These are phyloP conservation scores for Lachnellula occidentalis DNA, from an alignment of 2,329 filamentous ascomycete species.

Conservation along the genomic window DNA sequence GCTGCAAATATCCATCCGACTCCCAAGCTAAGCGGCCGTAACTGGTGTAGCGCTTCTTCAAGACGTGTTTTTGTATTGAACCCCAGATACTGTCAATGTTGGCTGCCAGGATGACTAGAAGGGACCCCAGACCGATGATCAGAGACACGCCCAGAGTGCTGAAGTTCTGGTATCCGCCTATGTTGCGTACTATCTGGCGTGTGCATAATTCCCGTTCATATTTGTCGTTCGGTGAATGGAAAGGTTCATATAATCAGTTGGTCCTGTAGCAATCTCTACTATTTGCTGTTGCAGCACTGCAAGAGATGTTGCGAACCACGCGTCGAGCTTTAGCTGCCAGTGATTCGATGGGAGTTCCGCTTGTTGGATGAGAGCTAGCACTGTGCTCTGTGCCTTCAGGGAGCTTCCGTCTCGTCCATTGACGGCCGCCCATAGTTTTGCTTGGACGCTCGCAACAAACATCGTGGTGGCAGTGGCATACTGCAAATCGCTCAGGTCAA, in stretches of 20 bases:
- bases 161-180: constrained; percentile 16
- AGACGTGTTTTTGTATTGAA: constrained; percentile 1
- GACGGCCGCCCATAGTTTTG: constrained; percentile 2
- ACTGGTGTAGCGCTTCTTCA: not conserved
- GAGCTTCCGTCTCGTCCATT: constrained; percentile 11
- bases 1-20: constrained; percentile 17
- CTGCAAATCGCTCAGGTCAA: constrained; percentile 7
- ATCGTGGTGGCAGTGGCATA: constrained; percentile 2
- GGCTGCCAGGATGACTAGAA: constrained; percentile 8
- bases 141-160: constrained; percentile 10
- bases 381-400: constrained; percentile 13
- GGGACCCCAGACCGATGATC: constrained; percentile 5
- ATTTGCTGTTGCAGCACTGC: constrained; percentile 27
- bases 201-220: constrained; percentile 5
- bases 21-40: constrained; percentile 10
- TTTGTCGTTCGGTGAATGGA: not conserved
- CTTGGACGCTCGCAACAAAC: too few relatives aligned
- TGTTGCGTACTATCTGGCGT: constrained; percentile 13
- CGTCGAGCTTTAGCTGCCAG: constrained; percentile 32
- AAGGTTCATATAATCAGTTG: constrained; percentile 3
- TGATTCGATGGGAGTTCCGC: constrained; percentile 28
- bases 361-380: constrained; percentile 12
- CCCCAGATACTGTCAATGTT: constrained; percentile 9
- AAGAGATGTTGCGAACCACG: constrained; percentile 28
- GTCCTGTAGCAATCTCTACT: constrained; percentile 24